phyloP scores from a whole-genome alignment of 768 basidiomycete species.

The Trametes cinnabarina region DNA sequence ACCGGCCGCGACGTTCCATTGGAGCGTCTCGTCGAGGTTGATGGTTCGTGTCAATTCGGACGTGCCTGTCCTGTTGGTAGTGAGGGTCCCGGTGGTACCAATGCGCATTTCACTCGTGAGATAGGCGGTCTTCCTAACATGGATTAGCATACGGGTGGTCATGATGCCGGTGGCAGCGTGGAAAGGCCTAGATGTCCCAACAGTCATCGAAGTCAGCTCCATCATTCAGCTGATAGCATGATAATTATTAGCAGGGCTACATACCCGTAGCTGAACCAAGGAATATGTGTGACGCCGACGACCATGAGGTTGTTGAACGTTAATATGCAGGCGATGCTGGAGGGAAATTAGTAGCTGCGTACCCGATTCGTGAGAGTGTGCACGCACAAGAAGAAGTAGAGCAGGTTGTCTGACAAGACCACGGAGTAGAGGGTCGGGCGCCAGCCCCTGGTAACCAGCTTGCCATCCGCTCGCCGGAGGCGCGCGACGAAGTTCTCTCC shows the following conservation, averaged over 20 bases:
- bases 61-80: not conserved
- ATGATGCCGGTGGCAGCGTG: slow-evolving; percentile 48
- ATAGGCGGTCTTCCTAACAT: slow-evolving; percentile 40
- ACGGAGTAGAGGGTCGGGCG: slow-evolving; percentile 34
- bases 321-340: slow-evolving; percentile 39
- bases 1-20: not conserved
- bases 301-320: slow-evolving; percentile 50
- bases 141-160: slow-evolving; percentile 46
- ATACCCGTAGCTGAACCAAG: slow-evolving; percentile 49
- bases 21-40: not conserved
- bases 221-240: no score
- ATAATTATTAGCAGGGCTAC: no score
- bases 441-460: slow-evolving; percentile 20
- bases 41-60: not conserved
- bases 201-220: not conserved
- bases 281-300: slow-evolving; percentile 44
- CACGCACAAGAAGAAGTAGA: slow-evolving; percentile 44
- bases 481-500: slow-evolving; percentile 22
- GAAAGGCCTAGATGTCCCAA: slow-evolving; percentile 37
- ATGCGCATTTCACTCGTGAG: not conserved
- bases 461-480: slow-evolving; percentile 11
- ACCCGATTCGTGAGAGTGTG: not conserved
- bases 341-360: not conserved
- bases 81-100: not conserved
- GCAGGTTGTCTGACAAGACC: slow-evolving; percentile 43